Conservation (phyloP, 176 grass and related monocot species). For the Musa beccarii region DNA sequence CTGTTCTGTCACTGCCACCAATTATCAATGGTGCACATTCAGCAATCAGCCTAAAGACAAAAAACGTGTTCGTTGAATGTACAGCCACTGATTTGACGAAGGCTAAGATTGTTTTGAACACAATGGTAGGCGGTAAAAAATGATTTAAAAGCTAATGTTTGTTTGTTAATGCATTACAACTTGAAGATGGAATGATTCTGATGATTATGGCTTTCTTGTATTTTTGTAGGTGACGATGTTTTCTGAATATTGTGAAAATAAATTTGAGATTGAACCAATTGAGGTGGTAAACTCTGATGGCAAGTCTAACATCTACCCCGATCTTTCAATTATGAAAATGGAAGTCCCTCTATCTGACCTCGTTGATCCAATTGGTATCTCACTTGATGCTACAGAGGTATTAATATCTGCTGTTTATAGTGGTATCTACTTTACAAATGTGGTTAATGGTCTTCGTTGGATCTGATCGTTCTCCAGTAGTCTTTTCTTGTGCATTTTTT, state of each 20-base stretch:
- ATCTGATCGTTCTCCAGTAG: background rate
- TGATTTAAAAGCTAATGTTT: conserved; percentile 9
- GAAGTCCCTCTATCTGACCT: conserved; percentile 70
- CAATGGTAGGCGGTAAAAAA: conserved; percentile 59
- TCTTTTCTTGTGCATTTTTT: background rate
- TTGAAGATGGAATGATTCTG: conserved; percentile 18
- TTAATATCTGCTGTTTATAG: conserved; percentile 8
- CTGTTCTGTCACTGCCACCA: conserved; percentile 74
- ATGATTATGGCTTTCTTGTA: conserved; percentile 16
- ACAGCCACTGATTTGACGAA: conserved; percentile 95
- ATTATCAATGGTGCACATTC: conserved; percentile 97
- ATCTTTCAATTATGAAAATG: conserved; percentile 80
- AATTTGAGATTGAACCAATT: conserved; percentile 93
- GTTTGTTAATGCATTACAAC: conserved; percentile 4
- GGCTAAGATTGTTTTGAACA: conserved; percentile 95
- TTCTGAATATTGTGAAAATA: conserved; percentile 75
- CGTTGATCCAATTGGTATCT: conserved; percentile 77
- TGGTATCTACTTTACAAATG: background rate
- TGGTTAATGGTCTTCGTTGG: background rate
- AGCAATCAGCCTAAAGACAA: conserved; percentile 74
- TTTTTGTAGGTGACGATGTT: conserved; percentile 85
- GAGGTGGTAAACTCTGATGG: conserved; percentile 65
- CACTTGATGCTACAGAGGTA: conserved; percentile 59
- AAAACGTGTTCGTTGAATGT: conserved; percentile 91
- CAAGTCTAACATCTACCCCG: conserved; percentile 54